Percentiles rank a stretch among this genome's conserved stretches.
Evolutionary conservation across 345 rosid genomes (phyloP).

Genomic region (Kernera saxatilis): DNA sequence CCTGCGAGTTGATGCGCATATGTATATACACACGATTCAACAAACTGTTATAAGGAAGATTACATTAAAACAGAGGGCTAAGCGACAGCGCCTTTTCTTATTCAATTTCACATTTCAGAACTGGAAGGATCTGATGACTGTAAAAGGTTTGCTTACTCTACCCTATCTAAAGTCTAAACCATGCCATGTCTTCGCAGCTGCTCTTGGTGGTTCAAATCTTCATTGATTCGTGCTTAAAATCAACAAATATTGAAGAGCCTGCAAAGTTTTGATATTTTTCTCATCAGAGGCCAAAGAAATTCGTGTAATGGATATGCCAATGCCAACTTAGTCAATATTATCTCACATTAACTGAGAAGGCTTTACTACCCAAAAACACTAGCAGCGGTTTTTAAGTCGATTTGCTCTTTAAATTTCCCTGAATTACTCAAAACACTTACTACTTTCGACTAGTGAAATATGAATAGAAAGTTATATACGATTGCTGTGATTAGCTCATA

Average conservation of each 20-base stretch:
- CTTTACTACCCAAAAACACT: neutral
- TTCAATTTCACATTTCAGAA: constrained; percentile 16
- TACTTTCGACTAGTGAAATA: neutral
- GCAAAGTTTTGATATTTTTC: neutral
- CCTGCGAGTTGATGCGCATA: constrained; percentile 12
- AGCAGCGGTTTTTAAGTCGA: neutral
- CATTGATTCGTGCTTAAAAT: neutral
- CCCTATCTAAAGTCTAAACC: constrained; percentile 12
- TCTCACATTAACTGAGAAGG: neutral
- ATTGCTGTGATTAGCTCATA: neutral
- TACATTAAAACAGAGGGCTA: constrained; percentile 15
- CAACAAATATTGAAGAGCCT: constrained; percentile 23
- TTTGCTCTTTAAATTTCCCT: neutral
- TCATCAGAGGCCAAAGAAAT: neutral
- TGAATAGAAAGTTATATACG: neutral
- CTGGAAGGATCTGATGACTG: constrained; percentile 6
- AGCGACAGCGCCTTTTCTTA: constrained; percentile 19
- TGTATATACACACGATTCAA: constrained; percentile 4
- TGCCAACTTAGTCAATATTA: neutral
- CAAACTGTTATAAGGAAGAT: neutral
- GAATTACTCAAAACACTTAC: neutral
- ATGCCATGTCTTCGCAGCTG: constrained; percentile 10
- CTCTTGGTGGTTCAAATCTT: constrained; percentile 9
- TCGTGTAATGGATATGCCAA: neutral
- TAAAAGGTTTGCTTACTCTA: constrained; percentile 20